These are phyloP conservation scores for Cyclotella cryptica DNA, from an alignment of 108 stramenopile genomes.

Conservation along the genomic window DNA sequence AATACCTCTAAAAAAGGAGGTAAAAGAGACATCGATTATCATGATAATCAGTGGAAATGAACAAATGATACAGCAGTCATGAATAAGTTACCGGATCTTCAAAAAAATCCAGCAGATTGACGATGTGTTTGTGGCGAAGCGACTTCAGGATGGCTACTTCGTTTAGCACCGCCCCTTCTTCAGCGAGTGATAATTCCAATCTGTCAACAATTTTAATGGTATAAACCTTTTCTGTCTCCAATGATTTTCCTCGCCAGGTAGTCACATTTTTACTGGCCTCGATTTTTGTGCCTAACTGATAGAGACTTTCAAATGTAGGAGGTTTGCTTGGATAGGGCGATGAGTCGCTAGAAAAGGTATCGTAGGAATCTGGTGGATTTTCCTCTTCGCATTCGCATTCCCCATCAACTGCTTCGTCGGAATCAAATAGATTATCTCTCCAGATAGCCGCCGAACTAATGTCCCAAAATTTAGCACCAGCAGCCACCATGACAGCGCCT, in stretches of 20 bases:
- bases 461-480: conserved; percentile 56
- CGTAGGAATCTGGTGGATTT: neutral
- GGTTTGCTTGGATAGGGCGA: conserved; percentile 5
- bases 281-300: conserved; percentile 63
- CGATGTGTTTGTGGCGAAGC: conserved; percentile 75
- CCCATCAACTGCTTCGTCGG: conserved; percentile 21
- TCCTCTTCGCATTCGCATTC: conserved; percentile 6
- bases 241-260: conserved; percentile 58
- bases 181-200: conserved; percentile 37
- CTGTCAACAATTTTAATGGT: conserved; percentile 79
- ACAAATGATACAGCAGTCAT: too few relatives aligned
- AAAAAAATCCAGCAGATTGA: conserved; percentile 90
- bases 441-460: conserved; percentile 46
- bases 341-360: neutral
- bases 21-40: neutral
- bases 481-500: conserved; percentile 44
- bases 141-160: conserved; percentile 79
- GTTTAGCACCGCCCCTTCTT: conserved; percentile 71
- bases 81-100: conserved; percentile 63
- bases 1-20: conserved; percentile 45
- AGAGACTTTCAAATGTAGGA: conserved; percentile 60
- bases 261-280: conserved; percentile 63
- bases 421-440: conserved; percentile 50
- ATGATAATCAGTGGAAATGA: neutral
- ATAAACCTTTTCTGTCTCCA: conserved; percentile 39